Base-by-base conservation (phyloP, 2,329 filamentous ascomycete species). In the Madurella mycetomatis region DNA sequence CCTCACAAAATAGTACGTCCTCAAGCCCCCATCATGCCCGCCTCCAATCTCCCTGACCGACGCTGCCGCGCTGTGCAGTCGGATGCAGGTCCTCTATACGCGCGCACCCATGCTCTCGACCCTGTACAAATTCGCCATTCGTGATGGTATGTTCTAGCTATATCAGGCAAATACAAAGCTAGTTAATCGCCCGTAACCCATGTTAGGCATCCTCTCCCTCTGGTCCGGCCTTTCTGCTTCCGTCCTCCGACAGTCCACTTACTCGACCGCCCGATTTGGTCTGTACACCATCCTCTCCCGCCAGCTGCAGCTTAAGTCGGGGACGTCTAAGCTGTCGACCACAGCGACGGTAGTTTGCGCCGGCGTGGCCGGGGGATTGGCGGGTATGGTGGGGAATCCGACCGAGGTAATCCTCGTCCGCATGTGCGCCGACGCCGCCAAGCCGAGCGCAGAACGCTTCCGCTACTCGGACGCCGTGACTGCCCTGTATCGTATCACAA, bases 21-120 rank as follows among this genome's bases (percentile, higher is more conserved):
- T 18, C 34, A 15, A 15, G 4, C 12, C 17, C 9, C 17, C 9
- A 12, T 18, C 9, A 30, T 31, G 17, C 13, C 19, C 16, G 25
- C 11, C 11, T 9, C 5, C 25, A 25, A 25, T 25, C 7, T 25
- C 25, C 25, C 11, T 9, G 15, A 31, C 37, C 53, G 41, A 53
- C 49, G 15, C 25, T 11, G 17, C 18, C 30, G 5, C 31, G n/a
- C 18, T 40, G 9, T 17, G 4, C 44, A 62, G 59, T 49, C 60
- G 59, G 18, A 62, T 62, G 59, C 60, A 62, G 45, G 60, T 62
- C 45, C 60, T 61, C 46, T 55, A 60, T 12, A 57, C 60, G 8
- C 53, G 55, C 18, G 50, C 56, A 5, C 49, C 60, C 42, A 60
- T 62, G 58, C 53, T 62, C n/a, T 57, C 55, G 5, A 62, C 56